Evolutionary conservation across 352 stramenopile species (phyloP).

Genomic region (Phytophthora pini): DNA sequence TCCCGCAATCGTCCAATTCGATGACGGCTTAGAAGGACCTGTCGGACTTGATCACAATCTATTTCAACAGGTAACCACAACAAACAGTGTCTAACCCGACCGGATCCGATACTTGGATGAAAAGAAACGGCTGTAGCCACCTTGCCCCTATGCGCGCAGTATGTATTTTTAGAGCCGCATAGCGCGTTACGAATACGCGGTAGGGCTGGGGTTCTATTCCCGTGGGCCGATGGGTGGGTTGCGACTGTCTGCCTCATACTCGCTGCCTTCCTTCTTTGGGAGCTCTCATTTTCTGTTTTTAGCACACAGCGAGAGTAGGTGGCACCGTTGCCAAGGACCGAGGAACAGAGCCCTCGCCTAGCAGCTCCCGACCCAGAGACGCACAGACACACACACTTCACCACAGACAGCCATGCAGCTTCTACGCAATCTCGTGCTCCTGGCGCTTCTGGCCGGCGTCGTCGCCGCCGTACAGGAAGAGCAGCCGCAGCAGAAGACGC

Average conservation of each 20-base stretch:
- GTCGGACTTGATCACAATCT: neutral
- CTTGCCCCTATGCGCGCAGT: neutral
- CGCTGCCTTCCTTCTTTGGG: constrained; percentile 2
- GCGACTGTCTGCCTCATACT: constrained; percentile 17
- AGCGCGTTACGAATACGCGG: constrained; percentile 1
- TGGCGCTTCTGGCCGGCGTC: constrained; percentile 24
- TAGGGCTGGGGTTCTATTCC: constrained; percentile 6
- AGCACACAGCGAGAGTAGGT: constrained; percentile 19
- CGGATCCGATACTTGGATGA: neutral
- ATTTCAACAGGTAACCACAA: neutral
- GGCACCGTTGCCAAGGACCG: constrained; percentile 17
- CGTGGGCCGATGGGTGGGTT: constrained; percentile 20
- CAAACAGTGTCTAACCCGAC: neutral
- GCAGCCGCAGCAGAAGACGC: constrained; percentile 33
- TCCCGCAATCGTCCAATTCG: constrained; percentile 25
- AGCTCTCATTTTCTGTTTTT: constrained; percentile 45
- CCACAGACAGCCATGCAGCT: constrained; percentile 30
- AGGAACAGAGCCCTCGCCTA: constrained; percentile 10
- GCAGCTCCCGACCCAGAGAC: constrained; percentile 1
- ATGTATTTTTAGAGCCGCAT: constrained; percentile 32
- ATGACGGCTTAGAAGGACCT: constrained; percentile 10
- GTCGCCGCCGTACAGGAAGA: constrained; percentile 8
- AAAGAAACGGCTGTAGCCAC: constrained; percentile 10
- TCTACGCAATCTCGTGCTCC: constrained; percentile 31
- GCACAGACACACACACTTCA: constrained; percentile 5